Percentiles rank a stretch among this genome's conserved stretches.
Conservation (phyloP, 129 eudicot genomes). For the Oenanthe sinensis region DNA sequence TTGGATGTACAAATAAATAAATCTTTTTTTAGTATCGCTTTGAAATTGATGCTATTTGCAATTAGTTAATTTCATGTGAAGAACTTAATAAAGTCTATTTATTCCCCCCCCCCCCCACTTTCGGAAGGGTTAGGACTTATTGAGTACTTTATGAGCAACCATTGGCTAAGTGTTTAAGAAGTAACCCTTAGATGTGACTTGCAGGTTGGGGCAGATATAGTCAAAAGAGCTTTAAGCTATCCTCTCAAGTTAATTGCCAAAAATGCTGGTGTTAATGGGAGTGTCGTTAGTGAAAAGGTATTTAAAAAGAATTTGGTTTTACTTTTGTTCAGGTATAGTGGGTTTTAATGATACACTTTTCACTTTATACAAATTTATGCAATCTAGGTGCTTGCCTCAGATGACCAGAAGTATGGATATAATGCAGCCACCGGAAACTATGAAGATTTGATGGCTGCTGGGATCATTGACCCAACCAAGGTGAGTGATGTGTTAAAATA, state of each 20-base stretch:
- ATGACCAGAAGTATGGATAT: conserved; percentile 54
- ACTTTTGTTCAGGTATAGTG: background rate
- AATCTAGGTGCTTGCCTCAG: conserved; percentile 50
- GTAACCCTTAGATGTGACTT: background rate
- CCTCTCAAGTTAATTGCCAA: conserved; percentile 55
- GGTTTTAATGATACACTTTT: background rate
- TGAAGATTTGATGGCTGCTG: conserved; percentile 88
- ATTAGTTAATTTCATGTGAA: background rate
- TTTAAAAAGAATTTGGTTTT: background rate
- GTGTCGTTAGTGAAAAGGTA: conserved; percentile 54
- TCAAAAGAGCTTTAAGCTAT: conserved; percentile 45
- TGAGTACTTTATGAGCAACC: background rate
- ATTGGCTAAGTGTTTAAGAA: background rate
- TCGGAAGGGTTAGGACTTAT: background rate
- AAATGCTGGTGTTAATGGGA: conserved; percentile 56
- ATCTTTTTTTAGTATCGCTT: background rate
- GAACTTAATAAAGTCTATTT: background rate
- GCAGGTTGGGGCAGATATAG: conserved; percentile 67
- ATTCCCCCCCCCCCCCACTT: background rate
- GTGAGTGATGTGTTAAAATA: conserved; percentile 21
- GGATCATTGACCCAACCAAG: conserved; percentile 90
- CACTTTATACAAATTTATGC: background rate
- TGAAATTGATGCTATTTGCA: background rate
- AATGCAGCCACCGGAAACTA: conserved; percentile 76
- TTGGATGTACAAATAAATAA: no score